Evolutionary conservation across 805 yeast genomes (phyloP).

Genomic region (Hanseniaspora clermontiae): DNA sequence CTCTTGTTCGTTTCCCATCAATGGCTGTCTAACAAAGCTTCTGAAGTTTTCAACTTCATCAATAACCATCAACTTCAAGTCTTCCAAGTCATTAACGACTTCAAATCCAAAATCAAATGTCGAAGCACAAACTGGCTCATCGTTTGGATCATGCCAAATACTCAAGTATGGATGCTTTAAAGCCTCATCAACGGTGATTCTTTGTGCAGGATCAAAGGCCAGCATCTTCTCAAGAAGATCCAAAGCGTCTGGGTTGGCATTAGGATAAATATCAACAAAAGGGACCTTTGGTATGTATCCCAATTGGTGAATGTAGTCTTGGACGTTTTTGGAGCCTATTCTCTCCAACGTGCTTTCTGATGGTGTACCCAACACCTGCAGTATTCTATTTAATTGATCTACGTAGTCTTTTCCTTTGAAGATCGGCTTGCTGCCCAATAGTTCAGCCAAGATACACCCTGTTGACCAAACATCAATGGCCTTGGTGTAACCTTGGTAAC

Average conservation of each 20-base stretch:
- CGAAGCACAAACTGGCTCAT: conserved; percentile 71
- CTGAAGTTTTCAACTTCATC: conserved; percentile 71
- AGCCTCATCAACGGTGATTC: conserved; percentile 83
- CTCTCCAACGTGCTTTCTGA: conserved; percentile 52
- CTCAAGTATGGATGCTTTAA: conserved; percentile 75
- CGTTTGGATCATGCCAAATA: conserved; percentile 86
- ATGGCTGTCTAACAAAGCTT: conserved; percentile 66
- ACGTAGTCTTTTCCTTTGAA: conserved; percentile 94
- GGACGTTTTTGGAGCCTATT: conserved; percentile 80
- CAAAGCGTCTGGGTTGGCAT: conserved; percentile 76
- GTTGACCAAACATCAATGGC: conserved; percentile 98
- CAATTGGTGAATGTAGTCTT: conserved; percentile 74
- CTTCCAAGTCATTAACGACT: conserved; percentile 62
- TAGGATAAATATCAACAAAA: conserved; percentile 59
- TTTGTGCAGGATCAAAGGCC: conserved; percentile 70
- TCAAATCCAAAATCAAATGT: conserved; percentile 85
- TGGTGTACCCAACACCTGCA: conserved; percentile 86
- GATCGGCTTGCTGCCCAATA: conserved; percentile 79
- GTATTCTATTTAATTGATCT: conserved; percentile 80
- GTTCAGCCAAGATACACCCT: conserved; percentile 91
- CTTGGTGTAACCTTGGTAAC: conserved; percentile 86
- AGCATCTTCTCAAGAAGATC: conserved; percentile 69
- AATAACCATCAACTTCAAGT: conserved; percentile 63
- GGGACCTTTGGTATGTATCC: conserved; percentile 74
- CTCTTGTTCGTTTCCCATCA: conserved; percentile 34